phyloP scores from a whole-genome alignment of 2,329 filamentous ascomycete genomes.

The Hawksworthiomyces lignivorus region DNA sequence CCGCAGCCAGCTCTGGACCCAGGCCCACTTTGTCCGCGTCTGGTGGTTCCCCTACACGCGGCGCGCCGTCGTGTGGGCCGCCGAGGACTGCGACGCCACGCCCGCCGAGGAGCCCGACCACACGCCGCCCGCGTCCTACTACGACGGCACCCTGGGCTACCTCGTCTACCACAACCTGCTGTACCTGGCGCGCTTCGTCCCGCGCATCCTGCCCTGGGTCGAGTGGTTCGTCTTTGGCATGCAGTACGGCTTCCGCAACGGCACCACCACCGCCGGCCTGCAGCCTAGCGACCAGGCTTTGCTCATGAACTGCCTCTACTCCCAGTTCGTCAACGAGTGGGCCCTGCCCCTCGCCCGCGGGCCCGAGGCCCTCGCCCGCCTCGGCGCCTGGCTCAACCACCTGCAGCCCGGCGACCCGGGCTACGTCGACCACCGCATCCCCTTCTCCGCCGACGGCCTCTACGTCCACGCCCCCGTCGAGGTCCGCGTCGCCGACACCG shows the following conservation, averaged over 20 bases:
- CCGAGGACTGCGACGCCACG: conserved; percentile 64
- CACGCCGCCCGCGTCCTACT: conserved; percentile 62
- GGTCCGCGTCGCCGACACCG: conserved; percentile 64
- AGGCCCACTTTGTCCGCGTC: conserved; percentile 81
- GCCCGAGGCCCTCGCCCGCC: conserved; percentile 74
- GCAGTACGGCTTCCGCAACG: conserved; percentile 76
- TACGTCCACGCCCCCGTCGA: conserved; percentile 75
- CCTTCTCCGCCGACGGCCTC: conserved; percentile 58
- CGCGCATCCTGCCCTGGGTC: conserved; percentile 73
- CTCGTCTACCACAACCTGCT: conserved; percentile 89
- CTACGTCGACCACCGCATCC: conserved; percentile 56
- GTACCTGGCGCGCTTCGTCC: conserved; percentile 68
- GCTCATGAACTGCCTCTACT: conserved; percentile 95
- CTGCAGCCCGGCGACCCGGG: conserved; percentile 45
- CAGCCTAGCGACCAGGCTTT: conserved; percentile 74
- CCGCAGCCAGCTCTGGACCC: conserved; percentile 64
- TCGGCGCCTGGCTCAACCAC: conserved; percentile 79
- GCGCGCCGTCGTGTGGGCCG: conserved; percentile 81
- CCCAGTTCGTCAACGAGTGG: conserved; percentile 99
- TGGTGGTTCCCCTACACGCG: conserved; percentile 98
- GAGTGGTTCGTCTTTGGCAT: conserved; percentile 97
- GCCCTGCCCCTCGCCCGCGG: conserved; percentile 79
- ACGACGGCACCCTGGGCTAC: conserved; percentile 74
- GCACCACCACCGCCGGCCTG: conserved; percentile 61
- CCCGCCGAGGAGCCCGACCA: conserved; percentile 23